Conservation (phyloP, 768 basidiomycete species). For the Lentinula sp. region DNA sequence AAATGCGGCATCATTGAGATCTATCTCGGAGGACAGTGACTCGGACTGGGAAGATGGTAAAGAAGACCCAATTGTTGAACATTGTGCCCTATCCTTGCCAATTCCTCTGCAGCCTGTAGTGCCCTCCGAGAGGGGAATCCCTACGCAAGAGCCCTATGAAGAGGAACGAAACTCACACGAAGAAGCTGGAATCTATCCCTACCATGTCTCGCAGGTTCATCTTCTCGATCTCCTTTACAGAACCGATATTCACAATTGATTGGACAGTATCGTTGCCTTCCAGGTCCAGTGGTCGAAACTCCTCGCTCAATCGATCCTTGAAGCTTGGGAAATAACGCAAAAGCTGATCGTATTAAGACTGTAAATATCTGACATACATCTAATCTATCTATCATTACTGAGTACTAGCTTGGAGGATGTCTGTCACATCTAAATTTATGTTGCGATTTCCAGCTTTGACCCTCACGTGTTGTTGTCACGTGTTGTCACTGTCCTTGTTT, state of each 20-base stretch:
- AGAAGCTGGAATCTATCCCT: slow-evolving; percentile 20
- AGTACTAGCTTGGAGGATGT: too few species aligned
- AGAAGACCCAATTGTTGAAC: background rate
- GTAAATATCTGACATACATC: too few species aligned
- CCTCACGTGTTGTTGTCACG: background rate
- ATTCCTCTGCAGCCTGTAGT: slow-evolving; percentile 21
- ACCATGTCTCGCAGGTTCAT: slow-evolving; percentile 15
- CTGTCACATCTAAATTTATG: too few species aligned
- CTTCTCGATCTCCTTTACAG: background rate
- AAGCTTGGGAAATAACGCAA: background rate
- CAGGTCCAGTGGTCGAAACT: background rate
- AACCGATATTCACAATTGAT: background rate
- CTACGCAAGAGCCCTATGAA: slow-evolving; percentile 11
- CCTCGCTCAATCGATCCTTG: background rate
- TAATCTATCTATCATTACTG: too few species aligned
- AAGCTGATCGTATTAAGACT: too few species aligned
- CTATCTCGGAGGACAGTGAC: background rate
- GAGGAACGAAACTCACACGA: slow-evolving; percentile 28
- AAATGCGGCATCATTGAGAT: background rate
- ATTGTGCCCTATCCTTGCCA: slow-evolving; percentile 9
- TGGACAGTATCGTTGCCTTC: background rate
- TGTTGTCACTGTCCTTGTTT: background rate
- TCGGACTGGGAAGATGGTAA: background rate
- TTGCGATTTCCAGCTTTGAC: background rate
- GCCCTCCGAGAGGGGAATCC: slow-evolving; percentile 14